Evolutionary conservation across 164 flowering plant species (phyloP), one percentile per base, ranked within the genome.

Genomic region (Macadamia tetraphylla): DNA sequence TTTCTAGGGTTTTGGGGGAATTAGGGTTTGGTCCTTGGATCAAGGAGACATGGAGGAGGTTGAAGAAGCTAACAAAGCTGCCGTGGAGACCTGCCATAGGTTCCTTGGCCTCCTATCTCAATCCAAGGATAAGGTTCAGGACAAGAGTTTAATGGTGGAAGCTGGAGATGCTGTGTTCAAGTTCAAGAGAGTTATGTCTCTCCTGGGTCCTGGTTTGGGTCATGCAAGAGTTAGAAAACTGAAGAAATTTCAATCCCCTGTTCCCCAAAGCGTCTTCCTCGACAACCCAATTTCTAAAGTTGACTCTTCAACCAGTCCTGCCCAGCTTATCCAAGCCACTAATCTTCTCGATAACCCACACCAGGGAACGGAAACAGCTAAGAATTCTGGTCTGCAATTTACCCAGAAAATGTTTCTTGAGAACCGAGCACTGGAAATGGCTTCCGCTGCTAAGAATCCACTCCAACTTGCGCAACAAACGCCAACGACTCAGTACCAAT

Each of bases 1-100:
- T 53, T 56, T 71, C 64, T 55, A 35, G 71, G 69, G 65, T 60
- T 75, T 62, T 64, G 66, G 66, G 53, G 71, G 5, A 11, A 51
- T 69, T 71, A 52, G 65, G 65, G 67, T 12, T 29, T 14, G 15
- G 15, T 52, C 15, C 23, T 15, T 49, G 67, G 52, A 49, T 63
- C 65, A 43, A 35, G 23, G 58, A 18, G 63, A 17, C 14, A 94
- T 92, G 99, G 98, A 94, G 80, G 93, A 82, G 70, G 86, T 92
- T 76, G 97, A 94, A 74, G 89, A 78, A 76, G 94, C 90, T 72
- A 90, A 88, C 72, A 92, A 67, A 76, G 81, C 82, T 70, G 96
- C 96, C 55, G 89, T 94, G 29, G 91, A 90, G 84, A 85, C 88
- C 78, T 90, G 97, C 72, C 86, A 90, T 68, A 84, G 85, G 72